phyloP scores from a whole-genome alignment of 2,329 filamentous ascomycete genomes.

The Epichloe festucae region DNA sequence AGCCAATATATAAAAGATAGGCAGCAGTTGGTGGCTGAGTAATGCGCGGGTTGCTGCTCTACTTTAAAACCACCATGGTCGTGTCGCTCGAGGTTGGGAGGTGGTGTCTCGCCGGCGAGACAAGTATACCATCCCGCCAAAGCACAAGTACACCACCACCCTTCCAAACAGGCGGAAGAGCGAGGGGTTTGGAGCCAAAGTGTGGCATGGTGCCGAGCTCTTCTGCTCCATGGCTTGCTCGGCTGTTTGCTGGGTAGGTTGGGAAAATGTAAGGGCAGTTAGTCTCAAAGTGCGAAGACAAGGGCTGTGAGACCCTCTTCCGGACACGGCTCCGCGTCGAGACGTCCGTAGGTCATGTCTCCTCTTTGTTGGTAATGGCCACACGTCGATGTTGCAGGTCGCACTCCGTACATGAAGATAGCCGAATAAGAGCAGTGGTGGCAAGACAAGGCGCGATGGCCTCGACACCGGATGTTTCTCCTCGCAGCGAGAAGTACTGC shows the following conservation, averaged over 20 bases:
- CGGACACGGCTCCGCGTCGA: neutral
- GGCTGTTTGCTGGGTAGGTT: neutral
- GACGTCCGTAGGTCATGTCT: slow-evolving; percentile 1
- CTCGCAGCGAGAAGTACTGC: slow-evolving; percentile 18
- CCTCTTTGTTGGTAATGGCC: neutral
- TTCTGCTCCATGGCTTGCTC: neutral
- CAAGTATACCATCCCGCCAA: slow-evolving; percentile 6
- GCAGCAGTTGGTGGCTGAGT: neutral
- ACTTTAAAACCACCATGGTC: slow-evolving; percentile 1
- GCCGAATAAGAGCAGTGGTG: slow-evolving; percentile 1
- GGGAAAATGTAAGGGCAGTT: neutral
- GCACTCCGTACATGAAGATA: slow-evolving; percentile 2
- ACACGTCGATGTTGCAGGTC: slow-evolving; percentile 5
- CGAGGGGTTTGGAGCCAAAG: neutral
- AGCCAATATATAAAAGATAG: neutral
- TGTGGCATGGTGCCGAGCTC: neutral
- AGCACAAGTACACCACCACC: slow-evolving; percentile 2
- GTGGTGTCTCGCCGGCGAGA: slow-evolving; percentile 9
- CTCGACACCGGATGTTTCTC: slow-evolving; percentile 3
- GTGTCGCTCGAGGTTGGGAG: slow-evolving; percentile 4
- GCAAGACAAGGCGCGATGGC: slow-evolving; percentile 5
- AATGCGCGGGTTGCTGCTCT: slow-evolving; percentile 1
- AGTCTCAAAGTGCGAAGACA: neutral
- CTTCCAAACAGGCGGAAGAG: neutral
- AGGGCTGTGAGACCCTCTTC: neutral